phyloP scores from a whole-genome alignment of 176 grass and related monocot genomes.

The Lolium multiflorum region DNA sequence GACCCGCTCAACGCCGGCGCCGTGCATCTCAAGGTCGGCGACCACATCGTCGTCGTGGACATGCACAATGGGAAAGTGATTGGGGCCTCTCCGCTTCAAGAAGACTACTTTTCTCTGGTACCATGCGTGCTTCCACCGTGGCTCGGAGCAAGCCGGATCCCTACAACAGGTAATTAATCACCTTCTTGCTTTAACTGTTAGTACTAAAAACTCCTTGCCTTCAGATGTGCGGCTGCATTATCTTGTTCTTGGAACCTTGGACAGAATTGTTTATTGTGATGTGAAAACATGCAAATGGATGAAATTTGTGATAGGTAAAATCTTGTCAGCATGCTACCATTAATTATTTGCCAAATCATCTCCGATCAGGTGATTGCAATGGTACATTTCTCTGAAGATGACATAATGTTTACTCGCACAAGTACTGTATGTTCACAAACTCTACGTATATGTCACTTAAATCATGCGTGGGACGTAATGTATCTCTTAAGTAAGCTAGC shows the following conservation, averaged over 20 bases:
- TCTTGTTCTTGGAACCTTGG: not conserved
- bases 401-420: not conserved
- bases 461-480: not conserved
- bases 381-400: not conserved
- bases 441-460: not conserved
- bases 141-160: not conserved
- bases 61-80: not conserved
- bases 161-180: not conserved
- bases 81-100: not conserved
- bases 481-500: not conserved
- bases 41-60: not conserved
- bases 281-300: not conserved
- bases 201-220: not conserved
- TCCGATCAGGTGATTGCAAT: not conserved
- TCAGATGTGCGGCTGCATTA: not conserved
- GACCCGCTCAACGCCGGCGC: not conserved
- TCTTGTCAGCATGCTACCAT: not conserved
- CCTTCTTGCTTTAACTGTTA: not conserved
- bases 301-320: not conserved
- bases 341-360: not conserved
- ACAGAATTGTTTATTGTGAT: not conserved
- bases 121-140: slow-evolving; percentile 10
- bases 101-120: not conserved
- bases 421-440: not conserved
- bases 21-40: not conserved